Base-by-base conservation (phyloP, 768 basidiomycete genomes). In the Lentinula boryana region DNA sequence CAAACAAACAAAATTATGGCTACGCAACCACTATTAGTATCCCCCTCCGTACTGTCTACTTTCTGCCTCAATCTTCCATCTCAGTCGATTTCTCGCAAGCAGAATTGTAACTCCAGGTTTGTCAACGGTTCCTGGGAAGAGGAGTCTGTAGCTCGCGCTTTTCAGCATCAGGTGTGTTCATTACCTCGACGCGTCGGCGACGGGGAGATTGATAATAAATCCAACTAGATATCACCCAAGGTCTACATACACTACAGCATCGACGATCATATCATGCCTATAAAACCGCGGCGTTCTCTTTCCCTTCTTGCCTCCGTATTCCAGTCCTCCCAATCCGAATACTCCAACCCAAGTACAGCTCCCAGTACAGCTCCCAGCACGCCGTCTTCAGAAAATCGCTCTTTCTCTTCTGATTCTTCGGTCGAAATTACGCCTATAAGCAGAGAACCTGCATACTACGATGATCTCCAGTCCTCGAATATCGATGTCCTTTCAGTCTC, bases 371-470 rank as follows among this genome's bases (percentile, higher is more conserved):
- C 46, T 9, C 46, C 46, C 4, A 48, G 46, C 46, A 48, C 46
- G 21, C 46, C 46, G 12, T 48, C 46, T 21, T 48, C 46, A 4
- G 46, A 48, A 23, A 9, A 23, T 23, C 18, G n/a, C 18, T 48
- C 16, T 21, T 48, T 48, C 46, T 48, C 46, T 32, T 54, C 53
- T n/a, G 53, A 38, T 18, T 21, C 9, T 5, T 54, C 53, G n/a
- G 2, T 3, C 13, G 21, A 27, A 23, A 21, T 9, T 4, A 21
- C 38, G 40, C 38, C 41, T 3, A 56, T 41, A 5, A 32, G 31
- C 18, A 40, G 38, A 56, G 55, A 54, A 0, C 56, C 57, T 52
- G 49, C 36, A 12, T 60, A 35, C 46, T 60, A 60, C 23, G 58
- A 60, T 40, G 44, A 50, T 10, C 48, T 60, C 33, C 33, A 27